phyloP scores from a whole-genome alignment of 2,329 filamentous ascomycete species.

The Albifimbria verrucaria region DNA sequence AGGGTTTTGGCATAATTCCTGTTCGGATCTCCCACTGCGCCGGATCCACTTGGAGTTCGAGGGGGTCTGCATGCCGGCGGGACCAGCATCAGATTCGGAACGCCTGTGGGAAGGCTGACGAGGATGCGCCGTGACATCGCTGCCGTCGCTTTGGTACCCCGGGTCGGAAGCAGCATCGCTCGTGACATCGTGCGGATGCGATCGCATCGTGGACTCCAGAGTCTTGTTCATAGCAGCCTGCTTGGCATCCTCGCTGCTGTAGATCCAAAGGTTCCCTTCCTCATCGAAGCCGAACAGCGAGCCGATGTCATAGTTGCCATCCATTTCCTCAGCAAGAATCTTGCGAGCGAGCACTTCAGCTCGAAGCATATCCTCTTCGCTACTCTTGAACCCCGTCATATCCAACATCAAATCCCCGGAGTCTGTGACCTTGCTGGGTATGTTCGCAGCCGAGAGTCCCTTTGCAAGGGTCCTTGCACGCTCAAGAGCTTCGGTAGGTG shows the following conservation, averaged over 20 bases:
- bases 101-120: conserved; percentile 52
- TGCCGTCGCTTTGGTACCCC: conserved; percentile 91
- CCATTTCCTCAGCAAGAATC: conserved; percentile 86
- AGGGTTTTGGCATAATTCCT: conserved; percentile 96
- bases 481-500: conserved; percentile 71
- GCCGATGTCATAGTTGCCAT: conserved; percentile 94
- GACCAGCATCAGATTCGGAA: conserved; percentile 64
- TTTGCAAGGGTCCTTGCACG: conserved; percentile 82
- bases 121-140: conserved; percentile 51
- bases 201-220: conserved; percentile 47
- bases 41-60: conserved; percentile 64
- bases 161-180: conserved; percentile 89
- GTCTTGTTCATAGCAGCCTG: conserved; percentile 74
- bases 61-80: conserved; percentile 59
- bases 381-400: conserved; percentile 95
- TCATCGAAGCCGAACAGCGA: conserved; percentile 93
- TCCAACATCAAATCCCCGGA: conserved; percentile 94
- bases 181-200: conserved; percentile 47
- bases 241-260: conserved; percentile 95
- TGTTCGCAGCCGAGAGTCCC: conserved; percentile 85
- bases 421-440: conserved; percentile 88
- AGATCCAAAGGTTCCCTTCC: conserved; percentile 98
- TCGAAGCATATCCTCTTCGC: conserved; percentile 84
- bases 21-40: conserved; percentile 64
- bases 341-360: conserved; percentile 93